These are phyloP conservation scores for Volvox carteri DNA, from an alignment of 163 green algal genomes.

Conservation along the genomic window DNA sequence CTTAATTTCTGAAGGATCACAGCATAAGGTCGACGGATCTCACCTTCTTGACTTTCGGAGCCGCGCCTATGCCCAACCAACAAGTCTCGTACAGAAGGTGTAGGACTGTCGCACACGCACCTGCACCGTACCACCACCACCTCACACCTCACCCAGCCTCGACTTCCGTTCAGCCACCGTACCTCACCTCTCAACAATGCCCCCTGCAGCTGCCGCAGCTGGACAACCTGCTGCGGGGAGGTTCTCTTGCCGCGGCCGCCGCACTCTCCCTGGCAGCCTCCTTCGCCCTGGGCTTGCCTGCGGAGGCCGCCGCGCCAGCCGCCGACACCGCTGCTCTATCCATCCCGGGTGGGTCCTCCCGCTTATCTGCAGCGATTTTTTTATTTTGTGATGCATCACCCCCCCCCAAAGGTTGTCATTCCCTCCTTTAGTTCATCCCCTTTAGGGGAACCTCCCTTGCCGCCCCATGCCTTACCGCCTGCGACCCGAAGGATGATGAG, in stretches of 20 bases:
- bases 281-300: conserved; percentile 1
- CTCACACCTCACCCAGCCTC: neutral
- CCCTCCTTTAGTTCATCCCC: too few species aligned
- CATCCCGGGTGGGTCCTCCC: conserved; percentile 28
- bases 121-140: neutral
- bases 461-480: too few species aligned
- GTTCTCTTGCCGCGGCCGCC: neutral
- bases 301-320: conserved; percentile 22
- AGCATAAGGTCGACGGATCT: neutral
- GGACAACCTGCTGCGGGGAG: neutral
- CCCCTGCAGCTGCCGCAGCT: neutral
- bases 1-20: neutral
- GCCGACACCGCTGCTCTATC: conserved; percentile 47
- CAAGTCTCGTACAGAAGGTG: neutral
- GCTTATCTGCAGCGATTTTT: too few species aligned
- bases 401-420: too few species aligned
- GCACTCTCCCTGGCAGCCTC: neutral
- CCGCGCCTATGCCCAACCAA: neutral
- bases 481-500: too few species aligned
- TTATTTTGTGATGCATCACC: too few species aligned
- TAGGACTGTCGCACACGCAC: neutral
- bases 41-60: neutral
- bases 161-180: neutral
- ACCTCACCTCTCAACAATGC: neutral
- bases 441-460: too few species aligned